A percentile compares a stretch with the other conserved stretches of the same genome.
Conservation (phyloP, 2,329 filamentous ascomycete species). For the Paracorniculantispora psalliotae region DNA sequence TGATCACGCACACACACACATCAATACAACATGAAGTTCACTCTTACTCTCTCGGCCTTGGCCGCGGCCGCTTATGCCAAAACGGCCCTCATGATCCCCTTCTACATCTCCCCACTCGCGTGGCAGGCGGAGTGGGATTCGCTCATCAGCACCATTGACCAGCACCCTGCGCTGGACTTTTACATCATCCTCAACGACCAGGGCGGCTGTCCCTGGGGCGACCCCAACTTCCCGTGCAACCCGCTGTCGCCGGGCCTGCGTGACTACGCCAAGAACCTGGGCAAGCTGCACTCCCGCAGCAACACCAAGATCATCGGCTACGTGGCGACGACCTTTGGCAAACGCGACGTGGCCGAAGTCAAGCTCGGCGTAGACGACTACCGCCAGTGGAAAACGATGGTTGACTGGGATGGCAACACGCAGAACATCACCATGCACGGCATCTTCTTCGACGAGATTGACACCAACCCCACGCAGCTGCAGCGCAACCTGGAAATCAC, state of each 20-base stretch:
- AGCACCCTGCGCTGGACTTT: conserved; percentile 3
- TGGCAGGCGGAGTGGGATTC: not conserved
- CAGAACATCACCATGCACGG: conserved; percentile 3
- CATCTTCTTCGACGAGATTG: conserved; percentile 12
- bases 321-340: not conserved
- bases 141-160: not conserved
- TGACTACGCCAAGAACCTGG: not conserved
- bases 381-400: not conserved
- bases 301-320: not conserved
- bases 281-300: not conserved
- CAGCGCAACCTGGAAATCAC: conserved; percentile 3
- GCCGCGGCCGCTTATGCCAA: not conserved
- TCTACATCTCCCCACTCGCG: not conserved
- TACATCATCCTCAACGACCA: conserved; percentile 3
- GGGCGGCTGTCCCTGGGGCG: not conserved
- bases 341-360: not conserved
- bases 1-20: too few relatives aligned
- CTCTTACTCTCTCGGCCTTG: not conserved
- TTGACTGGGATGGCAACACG: not conserved
- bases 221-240: not conserved
- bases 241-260: not conserved
- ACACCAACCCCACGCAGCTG: not conserved
- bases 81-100: conserved; percentile 1
- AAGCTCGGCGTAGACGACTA: conserved; percentile 1
- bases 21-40: not conserved